Conservation (phyloP, 2,329 filamentous ascomycete genomes). For the Ophiosphaerella narmari region DNA sequence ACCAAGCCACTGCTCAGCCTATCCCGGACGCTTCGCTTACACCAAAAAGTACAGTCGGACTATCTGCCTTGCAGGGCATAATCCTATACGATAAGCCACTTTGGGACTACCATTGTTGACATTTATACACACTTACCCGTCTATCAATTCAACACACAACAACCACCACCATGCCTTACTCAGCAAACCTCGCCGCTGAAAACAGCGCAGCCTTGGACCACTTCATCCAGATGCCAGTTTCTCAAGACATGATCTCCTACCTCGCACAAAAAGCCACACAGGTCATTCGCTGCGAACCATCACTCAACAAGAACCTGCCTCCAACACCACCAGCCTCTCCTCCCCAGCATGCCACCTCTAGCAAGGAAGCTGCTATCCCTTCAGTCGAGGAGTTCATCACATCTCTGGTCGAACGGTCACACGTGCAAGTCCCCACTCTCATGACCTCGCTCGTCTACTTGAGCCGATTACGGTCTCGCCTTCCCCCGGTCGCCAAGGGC, state of each 20-base stretch:
- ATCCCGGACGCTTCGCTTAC: conserved; percentile 43
- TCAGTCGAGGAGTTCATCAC: conserved; percentile 89
- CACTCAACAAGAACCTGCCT: conserved; percentile 56
- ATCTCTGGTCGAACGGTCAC: conserved; percentile 86
- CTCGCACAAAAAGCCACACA: conserved; percentile 74
- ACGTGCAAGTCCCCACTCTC: conserved; percentile 94
- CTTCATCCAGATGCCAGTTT: conserved; percentile 79
- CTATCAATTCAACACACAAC: conserved; percentile 18
- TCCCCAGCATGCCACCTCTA: conserved; percentile 54
- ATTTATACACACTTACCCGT: conserved; percentile 19
- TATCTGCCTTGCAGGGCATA: conserved; percentile 39
- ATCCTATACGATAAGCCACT: conserved; percentile 18
- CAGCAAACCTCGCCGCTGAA: conserved; percentile 49
- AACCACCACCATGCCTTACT: conserved; percentile 50
- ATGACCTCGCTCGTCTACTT: conserved; percentile 98
- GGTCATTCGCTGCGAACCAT: conserved; percentile 77
- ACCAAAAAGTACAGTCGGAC: conserved; percentile 35
- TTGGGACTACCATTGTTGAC: conserved; percentile 8
- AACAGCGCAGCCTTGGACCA: conserved; percentile 78
- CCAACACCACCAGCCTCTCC: conserved; percentile 65
- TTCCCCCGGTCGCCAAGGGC: conserved; percentile 93
- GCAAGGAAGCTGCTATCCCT: conserved; percentile 64
- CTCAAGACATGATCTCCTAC: conserved; percentile 75
- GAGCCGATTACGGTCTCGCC: conserved; percentile 76
- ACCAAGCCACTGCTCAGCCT: conserved; percentile 37